These are phyloP conservation scores for Pisolithus orientalis DNA, from an alignment of 768 basidiomycete species.

Conservation along the genomic window DNA sequence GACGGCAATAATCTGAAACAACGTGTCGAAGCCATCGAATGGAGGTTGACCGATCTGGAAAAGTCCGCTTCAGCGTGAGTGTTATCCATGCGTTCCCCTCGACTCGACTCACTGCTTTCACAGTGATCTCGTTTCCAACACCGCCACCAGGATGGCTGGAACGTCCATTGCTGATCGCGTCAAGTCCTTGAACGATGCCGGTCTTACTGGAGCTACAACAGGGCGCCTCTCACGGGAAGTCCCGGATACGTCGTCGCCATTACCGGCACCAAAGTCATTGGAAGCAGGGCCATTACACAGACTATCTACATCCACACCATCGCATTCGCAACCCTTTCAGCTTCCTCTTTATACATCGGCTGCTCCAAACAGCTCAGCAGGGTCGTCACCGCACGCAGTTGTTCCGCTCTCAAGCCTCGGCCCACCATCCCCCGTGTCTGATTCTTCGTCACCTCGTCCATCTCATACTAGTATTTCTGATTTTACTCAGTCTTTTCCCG, in stretches of 20 bases:
- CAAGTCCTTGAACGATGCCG: constrained; percentile 65
- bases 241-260: constrained; percentile 27
- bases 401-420: constrained; percentile 68
- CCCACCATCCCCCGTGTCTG: constrained; percentile 68
- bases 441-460: constrained; percentile 54
- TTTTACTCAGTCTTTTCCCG: constrained; percentile 64
- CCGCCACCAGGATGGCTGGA: constrained; percentile 41
- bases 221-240: constrained; percentile 57
- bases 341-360: constrained; percentile 9
- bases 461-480: constrained; percentile 40
- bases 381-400: constrained; percentile 54
- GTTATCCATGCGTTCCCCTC: constrained; percentile 3
- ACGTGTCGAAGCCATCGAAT: constrained; percentile 41
- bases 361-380: constrained; percentile 25
- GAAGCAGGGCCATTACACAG: constrained; percentile 31
- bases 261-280: constrained; percentile 23
- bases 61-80: constrained; percentile 28
- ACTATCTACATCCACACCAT: constrained; percentile 32
- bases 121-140: constrained; percentile 16
- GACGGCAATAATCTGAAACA: constrained; percentile 33
- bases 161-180: constrained; percentile 78
- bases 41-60: constrained; percentile 41
- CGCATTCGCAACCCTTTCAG: constrained; percentile 17
- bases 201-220: constrained; percentile 51
- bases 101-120: constrained; percentile 7